Evolutionary conservation across 306 rosid species (phyloP).

Genomic region (Pyrus bretschneideri): DNA sequence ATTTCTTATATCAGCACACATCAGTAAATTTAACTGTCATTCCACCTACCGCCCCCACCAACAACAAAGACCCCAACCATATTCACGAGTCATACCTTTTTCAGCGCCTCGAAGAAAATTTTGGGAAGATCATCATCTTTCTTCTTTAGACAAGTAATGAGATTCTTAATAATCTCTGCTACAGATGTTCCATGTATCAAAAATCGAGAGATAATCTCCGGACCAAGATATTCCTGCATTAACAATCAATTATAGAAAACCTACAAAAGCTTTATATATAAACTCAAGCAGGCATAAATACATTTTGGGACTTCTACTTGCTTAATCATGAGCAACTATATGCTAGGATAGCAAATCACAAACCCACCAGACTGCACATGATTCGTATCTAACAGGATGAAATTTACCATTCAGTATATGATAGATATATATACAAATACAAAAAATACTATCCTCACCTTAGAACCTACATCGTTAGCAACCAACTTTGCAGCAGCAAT

Average conservation of each 20-base stretch:
- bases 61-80: neutral
- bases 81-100: conserved; percentile 48
- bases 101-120: conserved; percentile 75
- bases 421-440: neutral
- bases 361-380: neutral
- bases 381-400: neutral
- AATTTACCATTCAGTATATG: neutral
- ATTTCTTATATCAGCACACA: neutral
- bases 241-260: neutral
- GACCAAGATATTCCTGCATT: conserved; percentile 80
- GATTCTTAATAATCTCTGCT: conserved; percentile 64
- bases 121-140: conserved; percentile 44
- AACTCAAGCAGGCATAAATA: neutral
- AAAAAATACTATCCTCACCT: conserved; percentile 38
- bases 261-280: neutral
- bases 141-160: conserved; percentile 65
- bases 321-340: neutral
- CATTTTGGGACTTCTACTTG: neutral
- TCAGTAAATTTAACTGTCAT: neutral
- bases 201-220: conserved; percentile 76
- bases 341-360: neutral
- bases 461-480: conserved; percentile 49
- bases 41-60: neutral
- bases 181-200: conserved; percentile 75
- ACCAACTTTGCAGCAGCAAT: conserved; percentile 73